phyloP scores from a whole-genome alignment of 306 rosid genomes.

The Castanea mollissima region DNA sequence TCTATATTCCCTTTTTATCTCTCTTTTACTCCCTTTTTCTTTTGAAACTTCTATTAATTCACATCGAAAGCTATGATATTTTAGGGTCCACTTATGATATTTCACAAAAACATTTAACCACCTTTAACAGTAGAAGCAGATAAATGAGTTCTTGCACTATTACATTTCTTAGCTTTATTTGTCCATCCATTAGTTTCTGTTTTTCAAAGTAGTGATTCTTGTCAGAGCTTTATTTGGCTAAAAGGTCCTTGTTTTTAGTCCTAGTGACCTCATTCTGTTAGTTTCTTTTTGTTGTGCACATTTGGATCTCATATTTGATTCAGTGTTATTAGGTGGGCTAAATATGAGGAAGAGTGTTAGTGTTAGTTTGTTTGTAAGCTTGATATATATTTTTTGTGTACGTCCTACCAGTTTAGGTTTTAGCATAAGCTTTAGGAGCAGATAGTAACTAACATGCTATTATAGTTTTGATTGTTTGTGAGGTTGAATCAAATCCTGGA shows the following conservation, averaged over 20 bases:
- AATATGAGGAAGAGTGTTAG: not conserved
- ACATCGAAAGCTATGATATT: no score
- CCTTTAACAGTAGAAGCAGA: no score
- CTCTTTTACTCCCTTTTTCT: no score
- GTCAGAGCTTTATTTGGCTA: not conserved
- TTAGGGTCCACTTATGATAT: no score
- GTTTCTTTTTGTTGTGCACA: not conserved
- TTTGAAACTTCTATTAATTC: no score
- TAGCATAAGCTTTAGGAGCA: not conserved
- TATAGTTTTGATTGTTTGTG: not conserved
- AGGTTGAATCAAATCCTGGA: not conserved
- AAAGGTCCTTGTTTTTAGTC: not conserved
- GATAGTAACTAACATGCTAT: not conserved
- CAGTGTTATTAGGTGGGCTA: not conserved
- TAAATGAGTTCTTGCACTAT: no score
- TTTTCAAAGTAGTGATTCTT: not conserved
- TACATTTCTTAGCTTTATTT: no score
- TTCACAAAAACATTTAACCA: no score
- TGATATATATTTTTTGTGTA: not conserved
- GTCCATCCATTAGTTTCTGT: no score
- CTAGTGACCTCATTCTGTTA: not conserved
- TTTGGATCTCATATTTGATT: not conserved
- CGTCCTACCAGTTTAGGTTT: not conserved
- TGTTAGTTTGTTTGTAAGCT: not conserved
- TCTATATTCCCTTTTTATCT: no score